These are phyloP conservation scores for Chlorella sorokiniana DNA, from an alignment of 139 green algal genomes.

Conservation along the genomic window DNA sequence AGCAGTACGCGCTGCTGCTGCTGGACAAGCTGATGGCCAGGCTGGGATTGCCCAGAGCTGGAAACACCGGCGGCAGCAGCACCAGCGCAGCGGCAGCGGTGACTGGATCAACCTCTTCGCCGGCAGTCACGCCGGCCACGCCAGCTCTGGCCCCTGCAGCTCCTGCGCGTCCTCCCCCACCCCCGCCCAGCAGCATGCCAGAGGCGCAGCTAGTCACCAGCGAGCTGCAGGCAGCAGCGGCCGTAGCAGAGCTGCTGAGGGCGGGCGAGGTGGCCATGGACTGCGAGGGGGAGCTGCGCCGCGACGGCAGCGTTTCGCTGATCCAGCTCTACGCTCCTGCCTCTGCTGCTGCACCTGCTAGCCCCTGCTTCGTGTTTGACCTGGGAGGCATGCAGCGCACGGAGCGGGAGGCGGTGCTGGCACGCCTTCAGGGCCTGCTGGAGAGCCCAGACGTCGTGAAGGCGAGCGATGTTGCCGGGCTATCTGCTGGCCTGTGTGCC, in stretches of 20 bases:
- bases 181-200: too few species aligned
- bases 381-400: not conserved
- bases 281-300: constrained; percentile 10
- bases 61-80: too few species aligned
- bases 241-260: not conserved
- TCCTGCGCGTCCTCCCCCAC: too few species aligned
- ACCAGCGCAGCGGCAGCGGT: too few species aligned
- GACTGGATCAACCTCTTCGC: too few species aligned
- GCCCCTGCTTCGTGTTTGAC: constrained; percentile 21
- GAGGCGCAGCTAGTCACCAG: not conserved
- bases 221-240: not conserved
- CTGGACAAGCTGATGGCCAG: too few species aligned
- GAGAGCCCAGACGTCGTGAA: not conserved
- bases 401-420: not conserved
- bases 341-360: not conserved
- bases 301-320: constrained; percentile 3
- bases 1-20: too few species aligned
- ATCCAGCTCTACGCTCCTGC: constrained; percentile 3
- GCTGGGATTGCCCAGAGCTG: too few species aligned
- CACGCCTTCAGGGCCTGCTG: not conserved
- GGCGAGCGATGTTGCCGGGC: not conserved
- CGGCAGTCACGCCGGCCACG: too few species aligned
- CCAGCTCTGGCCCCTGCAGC: too few species aligned
- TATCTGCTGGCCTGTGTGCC: not conserved
- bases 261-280: constrained; percentile 16